Evolutionary conservation across 1,284 basidiomycete genomes (phyloP).

Genomic region (Malassezia psittaci): DNA sequence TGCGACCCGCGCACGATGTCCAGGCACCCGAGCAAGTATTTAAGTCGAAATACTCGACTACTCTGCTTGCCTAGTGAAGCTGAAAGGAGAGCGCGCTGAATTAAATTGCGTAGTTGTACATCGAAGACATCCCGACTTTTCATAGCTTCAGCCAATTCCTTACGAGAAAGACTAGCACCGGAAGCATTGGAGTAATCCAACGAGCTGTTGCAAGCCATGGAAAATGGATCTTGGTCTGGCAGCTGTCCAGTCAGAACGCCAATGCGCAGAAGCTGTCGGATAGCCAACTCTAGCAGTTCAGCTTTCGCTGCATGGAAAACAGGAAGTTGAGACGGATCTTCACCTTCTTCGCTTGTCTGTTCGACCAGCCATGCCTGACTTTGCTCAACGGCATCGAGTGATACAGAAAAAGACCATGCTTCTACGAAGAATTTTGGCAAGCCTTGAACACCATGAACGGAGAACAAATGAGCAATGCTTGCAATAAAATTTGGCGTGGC

Average conservation of each 20-base stretch:
- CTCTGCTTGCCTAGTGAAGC: slow-evolving; percentile 4
- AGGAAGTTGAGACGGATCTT: slow-evolving; percentile 15
- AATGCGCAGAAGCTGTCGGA: slow-evolving; percentile 66
- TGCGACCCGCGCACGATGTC: slow-evolving; percentile 4
- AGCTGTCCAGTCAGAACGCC: slow-evolving; percentile 65
- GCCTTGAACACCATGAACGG: slow-evolving; percentile 51
- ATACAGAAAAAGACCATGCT: slow-evolving; percentile 86
- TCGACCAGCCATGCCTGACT: slow-evolving; percentile 63
- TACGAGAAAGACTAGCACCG: slow-evolving; percentile 15
- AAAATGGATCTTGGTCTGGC: slow-evolving; percentile 59
- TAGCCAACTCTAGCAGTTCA: slow-evolving; percentile 69
- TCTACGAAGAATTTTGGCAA: slow-evolving; percentile 75
- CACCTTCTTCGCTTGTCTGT: slow-evolving; percentile 19
- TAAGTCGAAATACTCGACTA: neutral
- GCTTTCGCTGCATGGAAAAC: slow-evolving; percentile 54
- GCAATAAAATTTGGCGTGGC: slow-evolving; percentile 65
- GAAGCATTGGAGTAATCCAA: slow-evolving; percentile 11
- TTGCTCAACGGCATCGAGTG: slow-evolving; percentile 72
- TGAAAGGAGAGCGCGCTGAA: slow-evolving; percentile 7
- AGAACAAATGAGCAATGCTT: slow-evolving; percentile 65
- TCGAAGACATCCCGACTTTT: slow-evolving; percentile 13
- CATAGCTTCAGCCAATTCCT: slow-evolving; percentile 15
- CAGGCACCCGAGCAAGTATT: slow-evolving; percentile 5
- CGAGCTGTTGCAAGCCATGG: neutral
- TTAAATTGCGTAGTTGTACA: slow-evolving; percentile 7